Percentiles rank a stretch among this genome's conserved stretches.
phyloP scores from a whole-genome alignment of 352 stramenopile species.

The Chrysophaeum taylorii region DNA sequence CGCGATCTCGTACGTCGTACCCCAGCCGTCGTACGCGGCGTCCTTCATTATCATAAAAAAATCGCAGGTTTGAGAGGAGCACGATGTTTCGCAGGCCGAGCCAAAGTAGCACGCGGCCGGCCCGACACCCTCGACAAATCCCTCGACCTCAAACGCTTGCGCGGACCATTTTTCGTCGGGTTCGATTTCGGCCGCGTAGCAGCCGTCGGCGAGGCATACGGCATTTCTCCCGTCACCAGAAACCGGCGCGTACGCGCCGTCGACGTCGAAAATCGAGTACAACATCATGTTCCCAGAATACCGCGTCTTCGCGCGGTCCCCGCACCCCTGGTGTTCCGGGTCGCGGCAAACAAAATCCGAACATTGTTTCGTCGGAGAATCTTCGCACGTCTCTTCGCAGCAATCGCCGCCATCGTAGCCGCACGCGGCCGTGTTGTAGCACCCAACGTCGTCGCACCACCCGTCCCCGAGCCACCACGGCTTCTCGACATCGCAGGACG shows the following conservation, averaged over 20 bases:
- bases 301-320: no score
- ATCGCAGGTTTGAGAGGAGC: neutral
- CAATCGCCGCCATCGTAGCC: slow-evolving; percentile 32
- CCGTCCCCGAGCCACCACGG: slow-evolving; percentile 17
- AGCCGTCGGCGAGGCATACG: neutral
- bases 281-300: no score
- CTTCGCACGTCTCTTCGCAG: neutral
- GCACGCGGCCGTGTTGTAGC: slow-evolving; percentile 31
- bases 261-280: no score
- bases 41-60: neutral
- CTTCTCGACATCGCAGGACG: slow-evolving; percentile 6
- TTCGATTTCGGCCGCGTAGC: neutral
- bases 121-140: no score
- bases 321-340: neutral
- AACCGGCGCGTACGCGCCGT: no score
- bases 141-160: no score
- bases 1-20: no score
- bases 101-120: neutral
- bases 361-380: neutral
- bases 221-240: no score
- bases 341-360: neutral
- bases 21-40: slow-evolving; percentile 9
- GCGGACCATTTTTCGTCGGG: neutral
- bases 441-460: slow-evolving; percentile 8
- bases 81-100: neutral